These are phyloP conservation scores for Sporothrix schenckii DNA, from an alignment of 2,329 filamentous ascomycete species.

Conservation along the genomic window DNA sequence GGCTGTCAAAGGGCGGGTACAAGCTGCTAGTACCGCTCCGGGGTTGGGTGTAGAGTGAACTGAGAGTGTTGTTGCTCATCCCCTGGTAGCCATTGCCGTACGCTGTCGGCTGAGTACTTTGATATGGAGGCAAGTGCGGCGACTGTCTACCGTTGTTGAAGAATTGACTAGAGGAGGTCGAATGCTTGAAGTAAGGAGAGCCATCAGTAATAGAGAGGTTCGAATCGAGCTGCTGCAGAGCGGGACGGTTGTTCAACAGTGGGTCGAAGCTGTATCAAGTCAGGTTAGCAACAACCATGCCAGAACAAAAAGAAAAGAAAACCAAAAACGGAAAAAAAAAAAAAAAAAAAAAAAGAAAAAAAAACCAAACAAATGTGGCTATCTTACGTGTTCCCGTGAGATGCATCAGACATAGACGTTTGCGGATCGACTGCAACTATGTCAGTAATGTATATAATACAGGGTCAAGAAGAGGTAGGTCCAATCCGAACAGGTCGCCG, in stretches of 20 bases:
- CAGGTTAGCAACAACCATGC: neutral
- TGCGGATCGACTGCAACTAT: constrained; percentile 7
- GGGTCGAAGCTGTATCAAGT: constrained; percentile 31
- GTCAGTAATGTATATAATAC: constrained; percentile 18
- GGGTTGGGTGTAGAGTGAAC: constrained; percentile 30
- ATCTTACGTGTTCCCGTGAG: constrained; percentile 33
- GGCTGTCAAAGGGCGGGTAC: constrained; percentile 41
- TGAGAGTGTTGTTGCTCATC: constrained; percentile 26
- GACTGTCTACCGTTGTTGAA: constrained; percentile 30
- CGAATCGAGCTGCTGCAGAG: constrained; percentile 35
- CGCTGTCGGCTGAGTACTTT: constrained; percentile 4
- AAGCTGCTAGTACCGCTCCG: constrained; percentile 22
- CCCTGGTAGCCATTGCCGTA: constrained; percentile 27
- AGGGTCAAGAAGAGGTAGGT: neutral
- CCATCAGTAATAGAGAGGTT: constrained; percentile 33
- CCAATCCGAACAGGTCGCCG: neutral
- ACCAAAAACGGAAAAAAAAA: no score
- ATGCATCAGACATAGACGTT: constrained; percentile 10
- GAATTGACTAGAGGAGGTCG: constrained; percentile 21
- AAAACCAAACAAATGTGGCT: neutral
- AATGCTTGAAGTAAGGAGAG: constrained; percentile 29
- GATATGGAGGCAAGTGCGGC: constrained; percentile 29
- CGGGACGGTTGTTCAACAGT: constrained; percentile 21
- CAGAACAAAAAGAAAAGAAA: neutral
- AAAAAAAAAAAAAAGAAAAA: neutral